phyloP scores from a whole-genome alignment of 805 yeast species.

The Wickerhamomyces rabaulensis region DNA sequence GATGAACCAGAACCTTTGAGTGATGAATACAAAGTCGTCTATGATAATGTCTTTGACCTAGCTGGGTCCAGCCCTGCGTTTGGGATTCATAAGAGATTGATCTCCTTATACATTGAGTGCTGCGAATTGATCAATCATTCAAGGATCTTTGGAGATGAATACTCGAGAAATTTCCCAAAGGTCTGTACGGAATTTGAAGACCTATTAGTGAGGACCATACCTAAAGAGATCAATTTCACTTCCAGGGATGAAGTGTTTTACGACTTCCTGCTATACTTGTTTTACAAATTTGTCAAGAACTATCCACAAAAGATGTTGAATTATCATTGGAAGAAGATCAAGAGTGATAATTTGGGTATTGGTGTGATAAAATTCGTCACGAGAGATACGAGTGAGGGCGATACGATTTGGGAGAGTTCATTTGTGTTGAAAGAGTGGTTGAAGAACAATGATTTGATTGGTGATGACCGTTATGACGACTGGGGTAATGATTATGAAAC shows the following conservation, averaged over 20 bases:
- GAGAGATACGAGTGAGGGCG: neutral
- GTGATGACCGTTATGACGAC: constrained; percentile 3
- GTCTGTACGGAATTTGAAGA: constrained; percentile 44
- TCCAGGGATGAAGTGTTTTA: constrained; percentile 9
- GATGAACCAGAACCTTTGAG: neutral
- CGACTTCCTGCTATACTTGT: constrained; percentile 13
- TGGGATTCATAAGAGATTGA: constrained; percentile 21
- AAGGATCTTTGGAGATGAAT: constrained; percentile 30
- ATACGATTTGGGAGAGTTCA: neutral
- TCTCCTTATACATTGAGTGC: constrained; percentile 32
- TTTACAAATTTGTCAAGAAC: constrained; percentile 18
- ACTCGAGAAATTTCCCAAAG: constrained; percentile 42
- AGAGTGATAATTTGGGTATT: constrained; percentile 2
- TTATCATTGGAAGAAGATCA: constrained; percentile 9
- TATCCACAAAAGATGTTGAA: constrained; percentile 15
- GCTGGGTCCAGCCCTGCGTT: constrained; percentile 1
- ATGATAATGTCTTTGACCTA: constrained; percentile 2
- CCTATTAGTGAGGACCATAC: constrained; percentile 24
- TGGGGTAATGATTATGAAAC: constrained; percentile 4
- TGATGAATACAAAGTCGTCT: neutral
- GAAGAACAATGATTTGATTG: neutral
- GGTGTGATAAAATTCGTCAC: constrained; percentile 5
- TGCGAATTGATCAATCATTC: constrained; percentile 42
- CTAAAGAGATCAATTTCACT: neutral
- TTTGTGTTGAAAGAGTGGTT: neutral